Evolutionary conservation across 2,329 filamentous ascomycete species (phyloP), one percentile per base, ranked within the genome.

Genomic region (Botrytis fabae): DNA sequence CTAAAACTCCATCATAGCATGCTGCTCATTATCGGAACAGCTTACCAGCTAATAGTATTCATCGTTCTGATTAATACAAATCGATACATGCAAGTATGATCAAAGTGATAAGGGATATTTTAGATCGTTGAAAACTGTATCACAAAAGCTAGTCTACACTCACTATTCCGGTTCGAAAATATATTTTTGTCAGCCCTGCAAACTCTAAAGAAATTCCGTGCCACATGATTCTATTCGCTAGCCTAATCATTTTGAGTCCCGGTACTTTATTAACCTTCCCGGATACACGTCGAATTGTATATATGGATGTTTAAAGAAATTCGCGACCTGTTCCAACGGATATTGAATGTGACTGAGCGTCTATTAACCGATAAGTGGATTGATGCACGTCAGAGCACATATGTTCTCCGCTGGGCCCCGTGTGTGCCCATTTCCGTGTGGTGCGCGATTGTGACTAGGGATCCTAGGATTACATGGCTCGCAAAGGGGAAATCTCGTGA

Each of bases 51-150:
- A 16, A 25, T 51, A 16, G 12, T 28, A 35, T 51, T 65, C 42
- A 8, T 3, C 5, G 63, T 7, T 51, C 22, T 38, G 2, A 38
- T 48, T 18, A 10, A 38, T 18, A 65, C 44, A 9, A n/a, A 48
- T 65, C 44, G 62, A 65, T 12, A 51, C 16, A 48, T 38, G 28
- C 20, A 65, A 51, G 44, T 65, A 65, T 48, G 28, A 65, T 46
- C 9, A n/a, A 32, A 46, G 40, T 64, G 61, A 18, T 25, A 10
- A 5, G 10, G n/a, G 18, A 18, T 4, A 12, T 32, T 46, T 14
- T 64, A 32, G 20, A 22, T 64, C 8, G 40, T 20, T 64, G 42
- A 4, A 20, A 64, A 32, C 46, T n/a, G 6, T n/a, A 51, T 38
- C 22, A 65, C 32, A 48, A 25, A 46, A 65, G 63, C 44, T 48